Evolutionary conservation across 441 rosid species (phyloP).

Genomic region (Viola pubescens): DNA sequence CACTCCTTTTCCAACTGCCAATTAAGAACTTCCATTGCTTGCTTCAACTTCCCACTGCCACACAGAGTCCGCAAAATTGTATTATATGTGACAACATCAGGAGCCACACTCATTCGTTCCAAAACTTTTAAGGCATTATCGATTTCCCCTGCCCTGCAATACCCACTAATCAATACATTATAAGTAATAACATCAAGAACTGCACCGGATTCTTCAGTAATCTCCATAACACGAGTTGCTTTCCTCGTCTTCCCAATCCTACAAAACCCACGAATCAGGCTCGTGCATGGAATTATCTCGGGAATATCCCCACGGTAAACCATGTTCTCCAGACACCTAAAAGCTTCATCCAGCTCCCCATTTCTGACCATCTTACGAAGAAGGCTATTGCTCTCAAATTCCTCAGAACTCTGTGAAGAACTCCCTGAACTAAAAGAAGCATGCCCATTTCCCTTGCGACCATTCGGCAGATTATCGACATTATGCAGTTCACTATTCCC

Average conservation of each 20-base stretch:
- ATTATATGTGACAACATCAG: constrained; percentile 75
- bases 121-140: constrained; percentile 53
- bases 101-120: constrained; percentile 65
- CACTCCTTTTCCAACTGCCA: constrained; percentile 54
- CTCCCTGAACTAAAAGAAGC: constrained; percentile 18
- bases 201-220: constrained; percentile 64
- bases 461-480: constrained; percentile 25
- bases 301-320: constrained; percentile 64
- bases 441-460: constrained; percentile 37
- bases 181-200: constrained; percentile 70
- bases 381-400: constrained; percentile 46
- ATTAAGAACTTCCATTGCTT: constrained; percentile 75
- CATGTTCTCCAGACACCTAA: constrained; percentile 63
- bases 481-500: constrained; percentile 36
- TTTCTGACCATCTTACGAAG: constrained; percentile 48
- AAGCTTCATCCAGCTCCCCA: constrained; percentile 57
- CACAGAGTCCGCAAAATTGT: constrained; percentile 72
- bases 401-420: constrained; percentile 37
- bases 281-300: constrained; percentile 62
- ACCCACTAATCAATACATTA: constrained; percentile 69
- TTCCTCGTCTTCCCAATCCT: constrained; percentile 56
- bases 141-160: constrained; percentile 74
- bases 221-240: constrained; percentile 69
- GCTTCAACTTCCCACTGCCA: constrained; percentile 58
- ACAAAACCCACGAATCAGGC: constrained; percentile 65